Percentiles rank a stretch among this genome's conserved stretches.
These are phyloP conservation scores for Chlorella sp. DNA, from an alignment of 139 green algal species.

Conservation along the genomic window DNA sequence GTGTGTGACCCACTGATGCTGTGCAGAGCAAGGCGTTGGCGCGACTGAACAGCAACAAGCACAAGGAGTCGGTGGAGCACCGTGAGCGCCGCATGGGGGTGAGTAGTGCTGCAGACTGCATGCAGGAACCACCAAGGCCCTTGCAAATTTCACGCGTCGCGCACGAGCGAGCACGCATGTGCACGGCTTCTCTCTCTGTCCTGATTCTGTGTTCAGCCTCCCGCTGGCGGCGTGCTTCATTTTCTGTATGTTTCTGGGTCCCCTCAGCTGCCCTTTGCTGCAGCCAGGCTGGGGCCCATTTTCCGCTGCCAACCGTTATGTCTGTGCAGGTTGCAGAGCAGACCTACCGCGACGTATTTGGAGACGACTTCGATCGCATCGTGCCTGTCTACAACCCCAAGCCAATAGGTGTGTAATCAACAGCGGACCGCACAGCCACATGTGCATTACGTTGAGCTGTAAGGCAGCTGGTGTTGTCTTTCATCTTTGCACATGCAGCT, in stretches of 20 bases:
- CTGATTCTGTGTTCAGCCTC: too few relatives aligned
- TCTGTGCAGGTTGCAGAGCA: slow-evolving; percentile 14
- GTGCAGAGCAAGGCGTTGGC: slow-evolving; percentile 19
- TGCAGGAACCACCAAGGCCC: too few relatives aligned
- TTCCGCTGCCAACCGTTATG: neutral
- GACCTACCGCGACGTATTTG: slow-evolving; percentile 50
- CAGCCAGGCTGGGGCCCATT: neutral
- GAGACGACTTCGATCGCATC: slow-evolving; percentile 66
- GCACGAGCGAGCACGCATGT: too few relatives aligned
- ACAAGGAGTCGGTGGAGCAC: neutral
- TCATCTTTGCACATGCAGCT: too few relatives aligned
- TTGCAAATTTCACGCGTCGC: too few relatives aligned
- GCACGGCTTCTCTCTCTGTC: neutral
- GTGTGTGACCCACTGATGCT: too few relatives aligned
- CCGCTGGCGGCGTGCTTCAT: too few relatives aligned
- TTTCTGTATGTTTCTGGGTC: too few relatives aligned
- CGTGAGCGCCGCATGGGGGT: slow-evolving; percentile 26
- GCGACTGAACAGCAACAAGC: slow-evolving; percentile 4
- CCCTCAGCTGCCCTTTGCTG: neutral
- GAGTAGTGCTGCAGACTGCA: neutral
- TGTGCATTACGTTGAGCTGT: too few relatives aligned
- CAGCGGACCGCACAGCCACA: too few relatives aligned
- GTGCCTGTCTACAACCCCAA: slow-evolving; percentile 55
- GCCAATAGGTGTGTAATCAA: neutral
- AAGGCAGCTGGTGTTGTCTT: too few relatives aligned